phyloP scores from a whole-genome alignment of 2,329 filamentous ascomycete species.

The Colletotrichum spinosum region DNA sequence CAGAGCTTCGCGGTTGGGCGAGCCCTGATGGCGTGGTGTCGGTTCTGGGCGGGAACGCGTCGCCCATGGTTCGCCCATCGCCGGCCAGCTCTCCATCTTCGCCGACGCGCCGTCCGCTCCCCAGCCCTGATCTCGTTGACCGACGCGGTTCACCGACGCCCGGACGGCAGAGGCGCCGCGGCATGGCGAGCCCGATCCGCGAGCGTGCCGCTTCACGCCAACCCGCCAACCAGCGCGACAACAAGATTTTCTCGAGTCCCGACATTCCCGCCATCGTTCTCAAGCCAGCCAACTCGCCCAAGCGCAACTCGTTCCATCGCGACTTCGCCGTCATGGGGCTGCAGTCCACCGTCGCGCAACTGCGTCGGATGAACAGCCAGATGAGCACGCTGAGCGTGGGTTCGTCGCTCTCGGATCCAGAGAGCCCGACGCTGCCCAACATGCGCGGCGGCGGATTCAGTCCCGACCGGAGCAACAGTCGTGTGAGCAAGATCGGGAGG shows the following conservation, averaged over 20 bases:
- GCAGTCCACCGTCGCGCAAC: slow-evolving; percentile 57
- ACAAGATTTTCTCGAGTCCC: slow-evolving; percentile 9
- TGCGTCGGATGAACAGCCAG: slow-evolving; percentile 69
- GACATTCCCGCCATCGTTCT: slow-evolving; percentile 21
- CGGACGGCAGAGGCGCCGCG: slow-evolving; percentile 17
- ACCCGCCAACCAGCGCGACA: not conserved
- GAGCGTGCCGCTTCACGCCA: slow-evolving; percentile 10
- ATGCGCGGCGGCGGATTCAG: slow-evolving; percentile 54
- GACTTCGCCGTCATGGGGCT: slow-evolving; percentile 30
- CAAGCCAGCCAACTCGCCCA: slow-evolving; percentile 9
- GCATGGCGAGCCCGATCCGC: slow-evolving; percentile 20
- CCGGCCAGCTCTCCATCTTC: not conserved
- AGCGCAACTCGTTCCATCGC: slow-evolving; percentile 10
- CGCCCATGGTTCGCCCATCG: not conserved
- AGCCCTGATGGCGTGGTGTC: not conserved
- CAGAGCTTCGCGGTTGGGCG: too few relatives aligned
- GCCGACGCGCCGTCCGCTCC: not conserved
- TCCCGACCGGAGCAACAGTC: slow-evolving; percentile 47
- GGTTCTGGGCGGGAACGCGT: not conserved
- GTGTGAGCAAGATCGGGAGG: slow-evolving; percentile 48
- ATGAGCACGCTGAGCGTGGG: slow-evolving; percentile 58
- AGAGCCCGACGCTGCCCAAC: slow-evolving; percentile 53
- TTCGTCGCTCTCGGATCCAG: slow-evolving; percentile 49
- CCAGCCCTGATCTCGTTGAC: slow-evolving; percentile 9
- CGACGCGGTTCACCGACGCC: slow-evolving; percentile 22